These are phyloP conservation scores for Chlorella sp. DNA, from an alignment of 139 green algal genomes.

Conservation along the genomic window DNA sequence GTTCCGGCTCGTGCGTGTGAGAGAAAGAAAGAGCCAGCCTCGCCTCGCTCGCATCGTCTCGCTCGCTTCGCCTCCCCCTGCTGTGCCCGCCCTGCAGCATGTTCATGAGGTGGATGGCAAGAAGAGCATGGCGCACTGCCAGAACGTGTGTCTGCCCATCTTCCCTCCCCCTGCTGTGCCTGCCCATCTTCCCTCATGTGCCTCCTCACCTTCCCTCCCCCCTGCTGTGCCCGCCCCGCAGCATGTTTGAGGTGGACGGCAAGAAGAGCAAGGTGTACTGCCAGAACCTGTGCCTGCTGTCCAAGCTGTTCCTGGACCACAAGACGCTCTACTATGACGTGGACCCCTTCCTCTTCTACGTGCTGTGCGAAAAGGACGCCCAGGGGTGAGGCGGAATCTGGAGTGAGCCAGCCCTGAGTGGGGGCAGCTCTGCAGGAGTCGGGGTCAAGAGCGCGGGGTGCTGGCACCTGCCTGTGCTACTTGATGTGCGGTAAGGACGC, in stretches of 20 bases:
- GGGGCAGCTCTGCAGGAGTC: background rate
- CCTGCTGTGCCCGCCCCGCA: background rate
- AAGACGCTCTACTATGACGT: slow-evolving; percentile 99
- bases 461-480: too few species aligned
- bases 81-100: slow-evolving; percentile 40
- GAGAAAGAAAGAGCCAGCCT: too few species aligned
- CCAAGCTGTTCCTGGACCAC: slow-evolving; percentile 99
- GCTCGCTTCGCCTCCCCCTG: too few species aligned
- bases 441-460: background rate
- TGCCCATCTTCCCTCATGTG: too few species aligned
- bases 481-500: too few species aligned
- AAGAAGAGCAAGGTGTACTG: slow-evolving; percentile 81
- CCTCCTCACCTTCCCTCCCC: background rate
- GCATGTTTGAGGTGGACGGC: slow-evolving; percentile 87
- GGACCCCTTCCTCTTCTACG: slow-evolving; percentile 99
- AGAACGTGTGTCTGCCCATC: slow-evolving; percentile 98
- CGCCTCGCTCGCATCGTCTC: too few species aligned
- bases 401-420: background rate
- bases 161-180: background rate
- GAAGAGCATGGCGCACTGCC: slow-evolving; percentile 79
- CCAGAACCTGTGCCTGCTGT: slow-evolving; percentile 97
- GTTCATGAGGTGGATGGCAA: slow-evolving; percentile 89
- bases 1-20: too few species aligned
- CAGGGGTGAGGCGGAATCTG: slow-evolving; percentile 76
- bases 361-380: slow-evolving; percentile 96